Evolutionary conservation across 768 basidiomycete species (phyloP).

Genomic region (Calocera cornea): DNA sequence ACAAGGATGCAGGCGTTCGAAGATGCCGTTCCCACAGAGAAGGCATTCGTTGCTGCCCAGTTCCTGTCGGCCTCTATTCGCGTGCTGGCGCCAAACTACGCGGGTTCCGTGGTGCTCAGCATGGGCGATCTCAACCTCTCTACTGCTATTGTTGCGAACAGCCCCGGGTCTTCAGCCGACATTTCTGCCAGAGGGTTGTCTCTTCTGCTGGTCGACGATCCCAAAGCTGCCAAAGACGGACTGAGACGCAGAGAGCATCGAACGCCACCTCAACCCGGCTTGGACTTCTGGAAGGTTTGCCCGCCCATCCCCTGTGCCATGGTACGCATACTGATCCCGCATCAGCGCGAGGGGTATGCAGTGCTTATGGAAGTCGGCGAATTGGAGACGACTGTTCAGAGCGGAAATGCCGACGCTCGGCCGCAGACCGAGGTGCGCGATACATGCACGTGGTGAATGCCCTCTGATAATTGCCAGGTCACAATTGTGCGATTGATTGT

Average conservation of each 20-base stretch:
- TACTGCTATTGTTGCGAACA: conserved; percentile 60
- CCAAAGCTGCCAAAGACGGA: conserved; percentile 20
- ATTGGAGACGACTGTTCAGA: conserved; percentile 33
- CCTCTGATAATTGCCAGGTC: conserved; percentile 31
- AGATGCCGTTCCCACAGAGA: conserved; percentile 78
- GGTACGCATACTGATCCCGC: conserved; percentile 3
- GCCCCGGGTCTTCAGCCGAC: conserved; percentile 40
- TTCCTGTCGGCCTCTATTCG: conserved; percentile 55
- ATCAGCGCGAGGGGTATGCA: conserved; percentile 53
- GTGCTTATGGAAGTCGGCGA: conserved; percentile 46
- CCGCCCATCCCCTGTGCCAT: no score
- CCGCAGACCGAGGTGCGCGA: conserved; percentile 29
- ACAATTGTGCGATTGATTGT: conserved; percentile 40
- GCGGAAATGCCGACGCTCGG: conserved; percentile 20
- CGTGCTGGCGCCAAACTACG: conserved; percentile 39
- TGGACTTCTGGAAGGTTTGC: conserved; percentile 55
- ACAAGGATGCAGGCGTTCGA: conserved; percentile 60
- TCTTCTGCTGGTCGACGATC: conserved; percentile 42
- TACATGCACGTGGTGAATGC: not conserved
- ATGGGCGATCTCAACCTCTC: conserved; percentile 52
- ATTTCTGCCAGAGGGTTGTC: conserved; percentile 37
- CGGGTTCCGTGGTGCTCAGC: conserved; percentile 54
- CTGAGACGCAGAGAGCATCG: not conserved
- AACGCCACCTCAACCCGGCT: conserved; percentile 23
- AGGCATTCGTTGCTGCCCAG: conserved; percentile 55